Conservation (phyloP, 2,329 filamentous ascomycete species). For the Pestalotiopsis sp. region DNA sequence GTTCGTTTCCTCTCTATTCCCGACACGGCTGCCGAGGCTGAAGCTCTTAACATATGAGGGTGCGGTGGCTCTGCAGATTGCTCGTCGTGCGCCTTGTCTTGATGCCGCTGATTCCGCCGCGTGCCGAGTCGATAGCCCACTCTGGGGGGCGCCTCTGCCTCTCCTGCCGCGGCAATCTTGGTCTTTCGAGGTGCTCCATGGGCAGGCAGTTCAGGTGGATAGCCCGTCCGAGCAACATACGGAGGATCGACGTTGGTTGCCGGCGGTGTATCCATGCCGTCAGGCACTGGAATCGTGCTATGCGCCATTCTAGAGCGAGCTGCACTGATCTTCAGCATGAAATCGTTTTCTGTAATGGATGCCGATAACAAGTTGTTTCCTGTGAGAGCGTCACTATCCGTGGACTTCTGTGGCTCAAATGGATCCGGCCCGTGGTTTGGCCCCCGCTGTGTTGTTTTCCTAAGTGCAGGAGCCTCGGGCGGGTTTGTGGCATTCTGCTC, state of each 20-base stretch:
- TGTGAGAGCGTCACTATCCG: slow-evolving; percentile 37
- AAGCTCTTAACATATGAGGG: slow-evolving; percentile 39
- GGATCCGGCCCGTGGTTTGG: slow-evolving; percentile 48
- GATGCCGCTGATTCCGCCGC: slow-evolving; percentile 37
- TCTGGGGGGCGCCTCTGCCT: slow-evolving; percentile 64
- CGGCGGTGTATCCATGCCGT: slow-evolving; percentile 67
- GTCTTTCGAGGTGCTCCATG: slow-evolving; percentile 56
- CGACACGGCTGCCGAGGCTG: slow-evolving; percentile 40
- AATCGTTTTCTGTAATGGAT: slow-evolving; percentile 53
- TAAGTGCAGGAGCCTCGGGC: slow-evolving; percentile 37
- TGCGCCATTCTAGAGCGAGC: slow-evolving; percentile 49
- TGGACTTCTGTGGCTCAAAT: slow-evolving; percentile 49
- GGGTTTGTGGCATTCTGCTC: slow-evolving; percentile 40
- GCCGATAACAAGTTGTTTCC: slow-evolving; percentile 42
- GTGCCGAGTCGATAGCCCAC: slow-evolving; percentile 60
- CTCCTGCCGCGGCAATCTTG: slow-evolving; percentile 54
- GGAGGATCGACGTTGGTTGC: slow-evolving; percentile 44
- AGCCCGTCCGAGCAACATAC: slow-evolving; percentile 32
- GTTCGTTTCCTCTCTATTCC: slow-evolving; percentile 80
- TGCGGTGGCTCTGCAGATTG: slow-evolving; percentile 41
- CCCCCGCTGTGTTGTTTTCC: slow-evolving; percentile 43
- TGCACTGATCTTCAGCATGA: slow-evolving; percentile 58
- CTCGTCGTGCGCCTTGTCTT: slow-evolving; percentile 43
- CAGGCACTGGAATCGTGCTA: slow-evolving; percentile 44
- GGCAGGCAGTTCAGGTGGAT: slow-evolving; percentile 44